Conservation (phyloP, 78 protist species). For the Cavenderia fasciculata region DNA sequence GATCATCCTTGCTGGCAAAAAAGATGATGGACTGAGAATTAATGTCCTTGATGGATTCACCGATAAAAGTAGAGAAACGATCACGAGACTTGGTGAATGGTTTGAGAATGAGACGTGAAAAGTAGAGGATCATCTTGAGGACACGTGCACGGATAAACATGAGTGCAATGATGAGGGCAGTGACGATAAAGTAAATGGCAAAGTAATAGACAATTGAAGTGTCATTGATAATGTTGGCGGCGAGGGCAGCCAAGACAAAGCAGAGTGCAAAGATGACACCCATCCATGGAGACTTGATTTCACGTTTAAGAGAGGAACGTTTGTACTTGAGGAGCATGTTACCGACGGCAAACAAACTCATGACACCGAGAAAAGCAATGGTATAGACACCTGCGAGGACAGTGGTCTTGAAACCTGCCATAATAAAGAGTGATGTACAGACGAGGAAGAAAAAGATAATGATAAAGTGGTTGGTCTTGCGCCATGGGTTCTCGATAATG, state of each 20-base stretch:
- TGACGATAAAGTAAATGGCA: constrained; percentile 73
- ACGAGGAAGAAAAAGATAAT: constrained; percentile 78
- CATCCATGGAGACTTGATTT: constrained; percentile 47
- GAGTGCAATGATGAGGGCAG: constrained; percentile 35
- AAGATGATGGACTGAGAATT: constrained; percentile 81
- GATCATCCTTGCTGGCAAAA: constrained; percentile 81
- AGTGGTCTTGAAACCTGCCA: constrained; percentile 49
- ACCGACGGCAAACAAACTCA: constrained; percentile 87
- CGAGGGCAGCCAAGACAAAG: constrained; percentile 63
- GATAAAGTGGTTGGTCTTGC: constrained; percentile 86
- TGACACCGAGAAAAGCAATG: constrained; percentile 88
- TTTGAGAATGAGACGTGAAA: constrained; percentile 12
- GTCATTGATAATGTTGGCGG: constrained; percentile 65
- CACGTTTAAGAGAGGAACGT: constrained; percentile 51
- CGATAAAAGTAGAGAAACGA: neutral
- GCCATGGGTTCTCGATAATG: constrained; percentile 51
- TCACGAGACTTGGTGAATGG: neutral
- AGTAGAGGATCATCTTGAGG: constrained; percentile 59
- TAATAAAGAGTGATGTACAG: constrained; percentile 78
- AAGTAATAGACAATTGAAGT: constrained; percentile 63
- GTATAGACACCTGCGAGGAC: constrained; percentile 86
- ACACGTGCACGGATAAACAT: constrained; percentile 72
- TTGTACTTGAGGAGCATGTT: constrained; percentile 89
- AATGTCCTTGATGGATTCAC: constrained; percentile 32
- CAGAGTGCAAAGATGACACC: constrained; percentile 29